Conservation (phyloP, 257 asterid species). For the Penstemon eatonii region DNA sequence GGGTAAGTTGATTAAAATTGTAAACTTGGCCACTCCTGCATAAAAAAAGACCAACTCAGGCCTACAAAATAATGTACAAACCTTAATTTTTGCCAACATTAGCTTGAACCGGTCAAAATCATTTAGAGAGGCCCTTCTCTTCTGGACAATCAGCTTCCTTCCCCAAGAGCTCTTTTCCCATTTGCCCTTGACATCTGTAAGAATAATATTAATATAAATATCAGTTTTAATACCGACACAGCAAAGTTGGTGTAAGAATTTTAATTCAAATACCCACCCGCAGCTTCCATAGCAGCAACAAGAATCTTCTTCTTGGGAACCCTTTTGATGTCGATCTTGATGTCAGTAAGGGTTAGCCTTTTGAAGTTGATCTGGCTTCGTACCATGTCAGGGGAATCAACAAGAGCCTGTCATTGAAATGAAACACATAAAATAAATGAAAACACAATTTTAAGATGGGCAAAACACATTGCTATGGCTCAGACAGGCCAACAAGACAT, state of each 20-base stretch:
- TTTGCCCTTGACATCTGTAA: slow-evolving; percentile 78
- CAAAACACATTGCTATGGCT: not conserved
- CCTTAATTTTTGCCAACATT: slow-evolving; percentile 93
- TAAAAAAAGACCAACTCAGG: not conserved
- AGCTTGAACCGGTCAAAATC: slow-evolving; percentile 89
- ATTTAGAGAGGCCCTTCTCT: slow-evolving; percentile 72
- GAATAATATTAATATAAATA: not conserved
- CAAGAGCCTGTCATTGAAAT: slow-evolving; percentile 62
- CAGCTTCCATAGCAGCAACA: slow-evolving; percentile 94
- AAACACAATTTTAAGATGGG: not conserved
- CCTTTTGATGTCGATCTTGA: slow-evolving; percentile 83
- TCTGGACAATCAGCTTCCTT: slow-evolving; percentile 89
- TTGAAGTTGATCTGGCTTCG: slow-evolving; percentile 88
- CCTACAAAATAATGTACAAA: not conserved
- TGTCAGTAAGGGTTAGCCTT: slow-evolving; percentile 85
- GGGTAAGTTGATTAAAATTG: not conserved
- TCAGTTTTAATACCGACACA: not conserved
- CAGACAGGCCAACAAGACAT: too few species aligned
- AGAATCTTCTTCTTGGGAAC: slow-evolving; percentile 82
- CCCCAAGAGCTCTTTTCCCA: slow-evolving; percentile 98
- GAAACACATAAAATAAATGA: not conserved
- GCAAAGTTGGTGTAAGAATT: not conserved
- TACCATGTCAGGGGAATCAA: slow-evolving; percentile 94
- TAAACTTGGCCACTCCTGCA: not conserved
- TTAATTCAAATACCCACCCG: slow-evolving; percentile 46